phyloP scores from a whole-genome alignment of 2,329 filamentous ascomycete species.

The Phyllosticta citrichinensis region DNA sequence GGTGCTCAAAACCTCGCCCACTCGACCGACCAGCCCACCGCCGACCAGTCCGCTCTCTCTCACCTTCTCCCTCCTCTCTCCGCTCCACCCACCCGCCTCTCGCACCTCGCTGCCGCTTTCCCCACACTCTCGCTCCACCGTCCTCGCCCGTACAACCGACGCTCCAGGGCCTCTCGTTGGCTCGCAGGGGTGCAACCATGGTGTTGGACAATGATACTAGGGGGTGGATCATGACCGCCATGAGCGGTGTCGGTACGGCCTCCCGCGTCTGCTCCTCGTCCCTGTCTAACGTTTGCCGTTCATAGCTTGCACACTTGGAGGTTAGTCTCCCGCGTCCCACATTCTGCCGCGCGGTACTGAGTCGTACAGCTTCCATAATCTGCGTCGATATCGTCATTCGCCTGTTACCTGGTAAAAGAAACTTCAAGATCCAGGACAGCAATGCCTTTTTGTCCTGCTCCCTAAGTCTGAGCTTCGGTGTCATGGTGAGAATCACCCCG shows the following conservation, averaged over 20 bases:
- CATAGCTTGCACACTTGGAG: constrained; percentile 29
- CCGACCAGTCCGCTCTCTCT: background rate
- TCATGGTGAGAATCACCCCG: constrained; percentile 59
- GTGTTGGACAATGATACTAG: constrained; percentile 52
- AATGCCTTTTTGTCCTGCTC: constrained; percentile 80
- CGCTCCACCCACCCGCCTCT: background rate
- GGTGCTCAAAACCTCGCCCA: constrained; percentile 6
- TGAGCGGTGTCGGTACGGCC: constrained; percentile 63
- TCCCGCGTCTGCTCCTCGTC: constrained; percentile 7
- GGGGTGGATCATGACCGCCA: constrained; percentile 82
- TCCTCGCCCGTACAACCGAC: background rate
- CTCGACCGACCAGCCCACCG: background rate
- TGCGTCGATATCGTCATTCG: constrained; percentile 74
- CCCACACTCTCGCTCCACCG: background rate
- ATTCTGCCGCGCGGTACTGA: constrained; percentile 3
- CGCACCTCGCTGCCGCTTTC: background rate
- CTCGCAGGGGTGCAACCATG: constrained; percentile 2
- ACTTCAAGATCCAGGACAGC: constrained; percentile 83
- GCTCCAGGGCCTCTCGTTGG: background rate
- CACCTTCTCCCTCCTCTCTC: background rate
- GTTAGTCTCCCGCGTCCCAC: constrained; percentile 15
- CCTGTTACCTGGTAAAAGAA: constrained; percentile 58
- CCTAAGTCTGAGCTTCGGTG: constrained; percentile 84
- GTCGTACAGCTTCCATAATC: constrained; percentile 61
- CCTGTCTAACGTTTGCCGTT: constrained; percentile 1